phyloP scores from a whole-genome alignment of 805 yeast genomes.

The Zygotorulaspora sp. region DNA sequence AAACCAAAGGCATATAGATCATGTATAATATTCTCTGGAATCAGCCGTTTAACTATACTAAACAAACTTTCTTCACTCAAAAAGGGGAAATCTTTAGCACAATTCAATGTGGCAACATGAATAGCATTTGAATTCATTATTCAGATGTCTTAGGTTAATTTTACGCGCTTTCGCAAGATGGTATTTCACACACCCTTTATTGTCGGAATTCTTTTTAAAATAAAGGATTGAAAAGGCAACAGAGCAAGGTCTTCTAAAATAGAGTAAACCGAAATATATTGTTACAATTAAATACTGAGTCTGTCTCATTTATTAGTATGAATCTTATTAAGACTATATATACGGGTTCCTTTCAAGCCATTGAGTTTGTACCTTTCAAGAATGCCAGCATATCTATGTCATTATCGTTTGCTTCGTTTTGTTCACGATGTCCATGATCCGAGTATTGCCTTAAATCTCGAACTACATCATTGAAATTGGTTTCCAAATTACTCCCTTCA shows the following conservation, averaged over 20 bases:
- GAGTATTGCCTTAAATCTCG: background rate
- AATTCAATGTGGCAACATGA: slow-evolving; percentile 46
- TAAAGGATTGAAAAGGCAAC: background rate
- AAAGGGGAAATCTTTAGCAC: slow-evolving; percentile 45
- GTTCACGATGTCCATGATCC: background rate
- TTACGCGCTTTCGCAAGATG: no score
- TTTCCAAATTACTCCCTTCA: slow-evolving; percentile 5
- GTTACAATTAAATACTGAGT: slow-evolving; percentile 1
- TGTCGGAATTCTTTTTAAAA: no score
- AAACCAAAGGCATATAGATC: slow-evolving; percentile 58
- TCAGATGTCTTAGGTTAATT: no score
- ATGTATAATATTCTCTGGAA: slow-evolving; percentile 29
- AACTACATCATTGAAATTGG: slow-evolving; percentile 13
- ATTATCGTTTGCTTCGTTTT: slow-evolving; percentile 8
- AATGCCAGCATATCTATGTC: slow-evolving; percentile 28
- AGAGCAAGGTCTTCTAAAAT: background rate
- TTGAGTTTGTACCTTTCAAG: slow-evolving; percentile 23
- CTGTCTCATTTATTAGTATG: no score
- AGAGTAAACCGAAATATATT: background rate
- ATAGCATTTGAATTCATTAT: no score
- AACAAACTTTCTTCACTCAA: slow-evolving; percentile 33
- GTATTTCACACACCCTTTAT: background rate
- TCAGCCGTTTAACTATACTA: slow-evolving; percentile 31
- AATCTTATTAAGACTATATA: background rate
- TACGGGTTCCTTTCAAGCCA: slow-evolving; percentile 3